Evolutionary conservation across 1,284 basidiomycete species (phyloP), one percentile per base, ranked within the genome.

Genomic region (Cerioporus squamosus): DNA sequence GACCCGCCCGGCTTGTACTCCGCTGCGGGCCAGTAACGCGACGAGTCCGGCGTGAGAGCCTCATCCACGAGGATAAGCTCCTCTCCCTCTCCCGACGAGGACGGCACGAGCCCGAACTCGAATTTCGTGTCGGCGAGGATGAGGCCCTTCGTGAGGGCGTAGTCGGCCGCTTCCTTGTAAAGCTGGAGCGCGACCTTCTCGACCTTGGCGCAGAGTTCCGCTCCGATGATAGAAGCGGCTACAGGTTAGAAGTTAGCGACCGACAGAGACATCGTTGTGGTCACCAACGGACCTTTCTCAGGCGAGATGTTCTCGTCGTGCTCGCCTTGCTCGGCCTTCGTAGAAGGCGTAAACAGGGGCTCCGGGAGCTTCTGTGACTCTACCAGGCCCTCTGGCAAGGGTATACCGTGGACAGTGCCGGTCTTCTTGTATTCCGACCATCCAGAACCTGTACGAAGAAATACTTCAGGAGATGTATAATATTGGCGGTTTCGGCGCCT

Each of bases 241-340:
- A 12, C n/a, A 94, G 71, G 52, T 80, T 72, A 9, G 83, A 79
- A 15, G 88, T 89, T 91, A 65, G 45, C 40, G n/a, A 33, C 17
- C 20, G 10, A 14, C 4, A 23, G 15, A 17, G 15, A 23, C 14
- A 44, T 36, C 10, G 3, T 12, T 15, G 12, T 7, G 12, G 12
- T 15, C 9, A 12, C 14, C 33, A 26, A 31, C 3, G 22, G 15
- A 92, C 95, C 91, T 82, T 87, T 82, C 66, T 92, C 89, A 1
- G 95, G 95, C 53, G 96, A 95, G 63, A 99, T 98, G 74, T 99
- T 99, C 74, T 98, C 96, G 74, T 99, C 97, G 71, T 99, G 96
- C 40, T 85, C 83, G 6, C 97, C 97, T 69, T 93, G 89, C 59
- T 96, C 95, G 0, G 97, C 97, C 74, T 99, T 99, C 10, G 97